Percentiles rank a stretch among this genome's conserved stretches.
Conservation (phyloP, 164 flowering plant genomes). For the Houttuynia cordata region DNA sequence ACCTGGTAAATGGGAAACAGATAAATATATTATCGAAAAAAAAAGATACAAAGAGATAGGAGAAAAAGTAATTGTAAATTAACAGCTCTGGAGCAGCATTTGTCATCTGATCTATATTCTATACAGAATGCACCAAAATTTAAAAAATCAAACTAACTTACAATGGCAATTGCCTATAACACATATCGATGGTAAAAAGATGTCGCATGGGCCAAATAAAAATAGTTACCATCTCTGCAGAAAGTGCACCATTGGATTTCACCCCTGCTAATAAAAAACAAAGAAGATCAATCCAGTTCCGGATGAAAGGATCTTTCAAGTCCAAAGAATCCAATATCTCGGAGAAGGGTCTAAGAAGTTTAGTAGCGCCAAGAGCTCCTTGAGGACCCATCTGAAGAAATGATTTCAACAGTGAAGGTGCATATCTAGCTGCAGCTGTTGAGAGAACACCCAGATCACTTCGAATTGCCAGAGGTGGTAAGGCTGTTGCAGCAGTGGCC, state of each 20-base stretch:
- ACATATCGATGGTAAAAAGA: not conserved
- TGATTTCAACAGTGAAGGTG: constrained; percentile 76
- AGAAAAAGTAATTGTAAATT: not conserved
- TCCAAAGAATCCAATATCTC: constrained; percentile 76
- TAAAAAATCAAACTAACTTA: not conserved
- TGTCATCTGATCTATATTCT: too few relatives aligned
- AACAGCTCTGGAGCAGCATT: not conserved
- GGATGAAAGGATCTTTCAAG: constrained; percentile 71
- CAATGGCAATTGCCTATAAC: not conserved
- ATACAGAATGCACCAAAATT: not conserved
- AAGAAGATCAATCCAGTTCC: constrained; percentile 90
- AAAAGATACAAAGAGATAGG: not conserved
- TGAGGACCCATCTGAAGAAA: constrained; percentile 84
- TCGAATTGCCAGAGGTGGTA: constrained; percentile 86
- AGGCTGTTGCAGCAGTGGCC: constrained; percentile 92
- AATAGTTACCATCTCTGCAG: constrained; percentile 90
- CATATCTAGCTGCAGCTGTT: constrained; percentile 84
- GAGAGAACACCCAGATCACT: constrained; percentile 87
- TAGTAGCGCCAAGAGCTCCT: constrained; percentile 89
- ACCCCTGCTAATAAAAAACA: constrained; percentile 91
- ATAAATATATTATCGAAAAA: too few relatives aligned
- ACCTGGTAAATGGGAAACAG: constrained; percentile 40
- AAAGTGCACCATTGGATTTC: constrained; percentile 82
- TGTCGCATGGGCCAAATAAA: not conserved
- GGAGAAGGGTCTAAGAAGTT: constrained; percentile 85